Evolutionary conservation across 768 basidiomycete species (phyloP), one percentile per base, ranked within the genome.

Genomic region (Pseudohyphozyma bogoriensis): DNA sequence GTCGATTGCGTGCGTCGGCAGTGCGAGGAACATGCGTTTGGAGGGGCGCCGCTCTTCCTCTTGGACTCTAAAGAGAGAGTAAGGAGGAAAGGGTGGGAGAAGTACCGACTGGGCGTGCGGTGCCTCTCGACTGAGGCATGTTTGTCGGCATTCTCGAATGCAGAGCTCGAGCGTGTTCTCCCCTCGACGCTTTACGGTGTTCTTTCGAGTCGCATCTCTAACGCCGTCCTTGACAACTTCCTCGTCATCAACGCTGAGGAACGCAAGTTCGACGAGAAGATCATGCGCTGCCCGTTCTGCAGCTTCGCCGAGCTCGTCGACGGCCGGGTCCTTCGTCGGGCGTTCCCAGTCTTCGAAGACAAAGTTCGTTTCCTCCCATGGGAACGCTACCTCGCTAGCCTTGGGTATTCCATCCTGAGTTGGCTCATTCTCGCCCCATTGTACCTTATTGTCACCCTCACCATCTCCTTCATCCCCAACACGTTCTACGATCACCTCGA

Each of bases 201-300:
- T 59, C 6, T 29, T n/a, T n/a, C n/a, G n/a, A n/a, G n/a, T n/a
- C n/a, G n/a, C n/a, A n/a, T n/a, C n/a, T n/a, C n/a, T n/a, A n/a
- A n/a, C n/a, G n/a, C n/a, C n/a, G n/a, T n/a, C n/a, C n/a, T n/a
- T n/a, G n/a, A n/a, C n/a, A n/a, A n/a, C n/a, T n/a, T n/a, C n/a
- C n/a, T n/a, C n/a, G n/a, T n/a, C n/a, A n/a, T n/a, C n/a, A n/a
- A n/a, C n/a, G n/a, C n/a, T 2, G 16, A 15, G 1, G 18, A 22
- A 4, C 22, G 22, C 24, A 13, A n/a, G 3, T n/a, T n/a, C 22
- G n/a, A 1, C 22, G 40, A 31, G 32, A n/a, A 4, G 10, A 20
- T 59, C 44, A 16, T 20, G 15, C 51, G 44, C 0, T 59, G 58
- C 36, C 58, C 58, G 3, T 46, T 46, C 33, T 59, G 58, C n/a